phyloP scores from a whole-genome alignment of 2,329 filamentous ascomycete genomes.

The Sporothrix globosa region DNA sequence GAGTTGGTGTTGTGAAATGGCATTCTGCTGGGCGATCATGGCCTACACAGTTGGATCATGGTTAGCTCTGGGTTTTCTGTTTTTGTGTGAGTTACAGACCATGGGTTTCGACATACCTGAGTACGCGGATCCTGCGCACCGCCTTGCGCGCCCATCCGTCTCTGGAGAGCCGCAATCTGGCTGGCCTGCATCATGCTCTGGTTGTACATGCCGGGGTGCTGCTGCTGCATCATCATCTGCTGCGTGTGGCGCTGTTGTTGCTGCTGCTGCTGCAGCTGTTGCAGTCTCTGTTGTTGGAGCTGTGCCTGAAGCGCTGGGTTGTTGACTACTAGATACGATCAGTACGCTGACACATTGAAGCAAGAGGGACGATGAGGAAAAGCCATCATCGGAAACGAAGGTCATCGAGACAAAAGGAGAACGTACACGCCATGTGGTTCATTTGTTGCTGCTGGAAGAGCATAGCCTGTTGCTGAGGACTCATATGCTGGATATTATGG shows the following conservation, averaged over 20 bases:
- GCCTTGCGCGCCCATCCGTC: slow-evolving; percentile 41
- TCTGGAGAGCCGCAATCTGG: slow-evolving; percentile 44
- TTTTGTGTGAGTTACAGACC: not conserved
- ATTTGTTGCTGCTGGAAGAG: slow-evolving; percentile 60
- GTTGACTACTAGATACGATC: slow-evolving; percentile 36
- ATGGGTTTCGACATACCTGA: slow-evolving; percentile 36
- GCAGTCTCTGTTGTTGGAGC: slow-evolving; percentile 57
- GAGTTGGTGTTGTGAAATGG: slow-evolving; percentile 50
- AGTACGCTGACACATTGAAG: not conserved
- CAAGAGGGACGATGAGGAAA: too few relatives aligned
- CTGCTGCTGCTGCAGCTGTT: slow-evolving; percentile 57
- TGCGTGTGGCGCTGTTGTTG: slow-evolving; percentile 58
- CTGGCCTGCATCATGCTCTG: slow-evolving; percentile 59
- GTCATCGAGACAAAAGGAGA: slow-evolving; percentile 18
- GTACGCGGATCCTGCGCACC: slow-evolving; percentile 33
- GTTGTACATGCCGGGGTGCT: slow-evolving; percentile 55
- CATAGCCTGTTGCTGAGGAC: slow-evolving; percentile 60
- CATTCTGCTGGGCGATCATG: slow-evolving; percentile 54
- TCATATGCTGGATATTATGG: slow-evolving; percentile 73
- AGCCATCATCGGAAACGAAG: not conserved
- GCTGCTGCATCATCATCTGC: slow-evolving; percentile 59
- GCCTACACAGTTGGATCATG: slow-evolving; percentile 40
- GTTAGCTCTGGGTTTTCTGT: not conserved
- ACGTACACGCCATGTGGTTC: slow-evolving; percentile 45
- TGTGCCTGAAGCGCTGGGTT: slow-evolving; percentile 47